Evolutionary conservation across 2,329 filamentous ascomycete species (phyloP), one percentile per base, ranked within the genome.

Genomic region (Rhynchosporium agropyri): DNA sequence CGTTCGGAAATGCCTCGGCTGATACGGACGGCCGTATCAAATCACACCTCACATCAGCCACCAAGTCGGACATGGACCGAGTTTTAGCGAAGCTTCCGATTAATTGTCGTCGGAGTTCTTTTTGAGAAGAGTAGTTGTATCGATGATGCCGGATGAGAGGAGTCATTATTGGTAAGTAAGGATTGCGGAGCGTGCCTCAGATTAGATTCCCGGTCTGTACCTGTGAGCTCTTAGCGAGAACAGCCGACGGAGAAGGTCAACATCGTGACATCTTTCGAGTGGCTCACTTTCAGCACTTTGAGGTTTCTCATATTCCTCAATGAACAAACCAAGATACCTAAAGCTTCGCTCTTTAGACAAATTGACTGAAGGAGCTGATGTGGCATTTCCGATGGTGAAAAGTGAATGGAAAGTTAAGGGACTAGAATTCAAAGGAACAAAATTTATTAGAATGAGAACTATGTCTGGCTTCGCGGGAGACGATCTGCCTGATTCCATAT

Each of bases 201-300:
- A n/a, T 7, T 29, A 33, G 15, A 6, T 6, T n/a, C 2, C 29
- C 48, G 13, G 28, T 31, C n/a, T 51, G 10, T 51, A 8, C n/a
- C n/a, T 8, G 20, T 26, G 20, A 20, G 8, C 15, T 20, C 5
- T 54, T 54, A 54, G 36, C 51, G 51, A 54, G 51, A 54, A 54
- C 51, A 54, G 51, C 51, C 51, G 51, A 54, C 33, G 3, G n/a
- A 36, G 43, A 54, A 38, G 9, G 26, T 20, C 46, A 49, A 49
- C 46, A 49, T 8, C 26, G 46, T 26, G 13, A 29, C 20, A 49
- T 49, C 46, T 49, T 49, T 4, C 3, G 7, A 28, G 20, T 28
- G 45, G 28, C 45, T 48, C 12, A 43, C 42, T 43, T 43, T n/a
- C 20, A 20, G 20, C 20, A 20, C 20, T 20, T 20, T 20, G 20